These are phyloP conservation scores for Millerozyma miso DNA, from an alignment of 805 yeast genomes.

Conservation along the genomic window DNA sequence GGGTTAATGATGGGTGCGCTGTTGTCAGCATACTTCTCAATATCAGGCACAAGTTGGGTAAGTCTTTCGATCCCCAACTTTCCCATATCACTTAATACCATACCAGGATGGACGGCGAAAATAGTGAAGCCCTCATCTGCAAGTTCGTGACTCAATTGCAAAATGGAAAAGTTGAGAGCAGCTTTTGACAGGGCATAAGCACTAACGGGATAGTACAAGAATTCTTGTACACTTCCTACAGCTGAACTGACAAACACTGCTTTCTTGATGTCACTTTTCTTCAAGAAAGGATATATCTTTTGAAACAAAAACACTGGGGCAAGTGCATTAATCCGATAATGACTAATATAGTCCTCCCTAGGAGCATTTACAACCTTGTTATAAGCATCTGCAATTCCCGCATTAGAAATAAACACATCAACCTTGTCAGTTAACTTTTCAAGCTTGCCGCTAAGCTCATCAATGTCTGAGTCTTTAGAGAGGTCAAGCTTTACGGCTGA, in stretches of 20 bases:
- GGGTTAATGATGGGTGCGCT: slow-evolving; percentile 6
- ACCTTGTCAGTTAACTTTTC: slow-evolving; percentile 10
- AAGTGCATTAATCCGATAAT: slow-evolving; percentile 19
- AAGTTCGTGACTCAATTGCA: slow-evolving; percentile 21
- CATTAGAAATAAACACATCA: slow-evolving; percentile 33
- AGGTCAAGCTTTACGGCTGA: slow-evolving; percentile 11
- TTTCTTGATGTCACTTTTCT: slow-evolving; percentile 19
- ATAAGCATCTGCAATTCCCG: slow-evolving; percentile 16
- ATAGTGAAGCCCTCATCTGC: slow-evolving; percentile 20
- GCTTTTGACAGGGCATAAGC: slow-evolving; percentile 36
- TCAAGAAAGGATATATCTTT: slow-evolving; percentile 20
- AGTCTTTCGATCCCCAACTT: slow-evolving; percentile 1
- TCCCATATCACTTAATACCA: slow-evolving; percentile 35
- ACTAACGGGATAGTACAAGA: slow-evolving; percentile 13
- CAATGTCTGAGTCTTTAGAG: slow-evolving; percentile 26
- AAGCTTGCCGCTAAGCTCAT: neutral
- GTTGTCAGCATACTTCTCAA: neutral
- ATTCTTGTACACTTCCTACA: slow-evolving; percentile 21
- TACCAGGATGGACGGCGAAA: slow-evolving; percentile 36
- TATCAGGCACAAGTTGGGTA: neutral
- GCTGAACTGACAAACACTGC: slow-evolving; percentile 23
- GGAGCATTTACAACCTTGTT: slow-evolving; percentile 13
- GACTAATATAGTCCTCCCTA: slow-evolving; percentile 12
- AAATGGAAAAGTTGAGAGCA: slow-evolving; percentile 26
- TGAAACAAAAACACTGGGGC: slow-evolving; percentile 29